Evolutionary conservation across 257 asterid species (phyloP), one percentile per base, ranked within the genome.

Genomic region (Galeopsis tetrahit): DNA sequence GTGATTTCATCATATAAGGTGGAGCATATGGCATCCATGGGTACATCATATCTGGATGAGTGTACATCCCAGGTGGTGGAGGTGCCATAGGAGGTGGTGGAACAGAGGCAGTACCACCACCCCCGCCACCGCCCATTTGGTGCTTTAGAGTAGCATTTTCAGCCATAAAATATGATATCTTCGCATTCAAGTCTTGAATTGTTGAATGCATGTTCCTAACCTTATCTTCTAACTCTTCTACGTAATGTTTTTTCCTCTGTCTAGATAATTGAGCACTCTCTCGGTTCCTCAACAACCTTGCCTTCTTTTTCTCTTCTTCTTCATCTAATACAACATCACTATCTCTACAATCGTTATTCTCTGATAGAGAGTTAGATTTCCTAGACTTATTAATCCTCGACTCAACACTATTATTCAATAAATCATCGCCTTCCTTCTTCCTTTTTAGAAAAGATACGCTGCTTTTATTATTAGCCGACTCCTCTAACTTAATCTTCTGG

Each of bases 261-360:
- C 99, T 85, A 2, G 99, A 94, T 53, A 94, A 79, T 42, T 91
- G 99, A 48, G 99, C 99, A 85, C 99, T 94, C 81, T 94, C 98
- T 51, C 99, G 84, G 75, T 94, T 94, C 90, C 99, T 91, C 87
- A 91, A 83, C 78, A 94, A 72, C 89, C 99, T 88, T 2, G 92
- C 92, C 76, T 78, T 88, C 81, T 80, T 87, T 79, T 84, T 94
- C 83, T 91, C 97, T 0, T 91, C 99, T 60, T 88, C 97, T 52
- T 82, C 96, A 42, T 70, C 77, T 81, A 84, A 63, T 43, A 76
- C 83, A 33, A 60, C 73, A 44, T 57, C 75, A 57, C 76, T 80
- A 53, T 70, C 51, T 33, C 70, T 61, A 70, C 70, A 72, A 64
- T 75, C 83, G 33, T 77, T 79, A 44, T 66, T 75, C 65, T 77